These are phyloP conservation scores for Fusarium mangiferae DNA, from an alignment of 2,329 filamentous ascomycete genomes.

Conservation along the genomic window DNA sequence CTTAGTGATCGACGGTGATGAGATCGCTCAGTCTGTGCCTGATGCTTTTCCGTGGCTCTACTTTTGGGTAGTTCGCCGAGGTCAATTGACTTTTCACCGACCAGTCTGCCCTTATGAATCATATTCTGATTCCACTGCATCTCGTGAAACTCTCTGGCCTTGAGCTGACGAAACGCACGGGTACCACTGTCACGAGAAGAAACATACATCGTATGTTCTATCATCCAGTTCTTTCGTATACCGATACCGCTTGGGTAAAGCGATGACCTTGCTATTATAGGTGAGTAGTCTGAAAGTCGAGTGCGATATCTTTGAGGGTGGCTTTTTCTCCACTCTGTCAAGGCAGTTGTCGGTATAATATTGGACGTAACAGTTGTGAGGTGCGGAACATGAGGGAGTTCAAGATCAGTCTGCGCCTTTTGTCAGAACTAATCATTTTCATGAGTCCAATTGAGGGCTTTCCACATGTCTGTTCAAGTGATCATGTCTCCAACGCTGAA, in stretches of 20 bases:
- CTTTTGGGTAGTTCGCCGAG: constrained; percentile 15
- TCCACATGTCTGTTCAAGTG: constrained; percentile 57
- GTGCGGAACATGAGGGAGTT: constrained; percentile 59
- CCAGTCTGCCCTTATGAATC: constrained; percentile 45
- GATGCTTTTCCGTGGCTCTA: not conserved
- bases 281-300: constrained; percentile 53
- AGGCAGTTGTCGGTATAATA: constrained; percentile 52
- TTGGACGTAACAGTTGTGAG: constrained; percentile 57
- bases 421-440: constrained; percentile 2
- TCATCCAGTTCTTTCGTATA: constrained; percentile 54
- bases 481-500: constrained; percentile 58
- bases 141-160: constrained; percentile 54
- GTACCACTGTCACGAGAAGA: constrained; percentile 53
- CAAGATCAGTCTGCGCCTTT: constrained; percentile 51
- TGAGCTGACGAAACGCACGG: constrained; percentile 50
- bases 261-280: constrained; percentile 14
- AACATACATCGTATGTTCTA: constrained; percentile 56
- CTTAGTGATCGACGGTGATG: constrained; percentile 1
- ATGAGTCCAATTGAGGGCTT: not conserved
- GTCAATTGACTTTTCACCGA: constrained; percentile 48
- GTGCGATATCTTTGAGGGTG: constrained; percentile 53
- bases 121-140: constrained; percentile 52
- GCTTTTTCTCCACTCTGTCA: constrained; percentile 51
- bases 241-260: constrained; percentile 45
- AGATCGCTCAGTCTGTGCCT: not conserved